A percentile compares a stretch with the other conserved stretches of the same genome.
Conservation (phyloP, 768 basidiomycete species). For the Suillus lakei region DNA sequence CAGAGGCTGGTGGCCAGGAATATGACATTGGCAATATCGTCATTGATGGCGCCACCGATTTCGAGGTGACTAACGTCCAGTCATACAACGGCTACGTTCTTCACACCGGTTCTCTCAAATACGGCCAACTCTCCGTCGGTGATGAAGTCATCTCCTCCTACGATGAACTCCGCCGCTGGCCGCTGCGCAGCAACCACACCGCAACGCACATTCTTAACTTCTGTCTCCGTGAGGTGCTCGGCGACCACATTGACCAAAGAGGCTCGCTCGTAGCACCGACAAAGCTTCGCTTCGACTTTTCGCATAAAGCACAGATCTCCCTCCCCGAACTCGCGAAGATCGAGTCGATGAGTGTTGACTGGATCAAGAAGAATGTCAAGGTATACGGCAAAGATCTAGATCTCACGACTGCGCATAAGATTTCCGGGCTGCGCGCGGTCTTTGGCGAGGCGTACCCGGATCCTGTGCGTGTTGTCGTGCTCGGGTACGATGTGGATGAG, state of each 20-base stretch:
- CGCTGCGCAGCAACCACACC: conserved; percentile 96
- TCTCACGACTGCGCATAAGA: conserved; percentile 77
- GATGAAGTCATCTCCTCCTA: conserved; percentile 89
- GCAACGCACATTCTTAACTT: conserved; percentile 98
- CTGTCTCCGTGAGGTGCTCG: conserved; percentile 88
- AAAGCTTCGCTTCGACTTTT: conserved; percentile 98
- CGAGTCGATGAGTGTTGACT: conserved; percentile 81
- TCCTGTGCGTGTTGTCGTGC: conserved; percentile 92
- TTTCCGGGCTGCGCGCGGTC: conserved; percentile 94
- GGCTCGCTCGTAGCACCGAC: conserved; percentile 96
- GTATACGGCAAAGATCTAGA: conserved; percentile 90
- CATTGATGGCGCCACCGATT: conserved; percentile 89
- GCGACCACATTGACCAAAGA: conserved; percentile 98
- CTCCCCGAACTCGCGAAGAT: conserved; percentile 79
- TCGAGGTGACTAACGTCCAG: conserved; percentile 93
- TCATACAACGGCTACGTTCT: conserved; percentile 95
- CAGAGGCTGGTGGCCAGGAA: conserved; percentile 97
- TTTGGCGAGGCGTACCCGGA: conserved; percentile 99
- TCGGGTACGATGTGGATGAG: conserved; percentile 88
- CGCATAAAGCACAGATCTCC: conserved; percentile 89
- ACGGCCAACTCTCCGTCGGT: conserved; percentile 79
- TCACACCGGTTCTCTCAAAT: conserved; percentile 89
- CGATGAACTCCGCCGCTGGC: conserved; percentile 96
- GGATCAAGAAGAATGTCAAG: conserved; percentile 88
- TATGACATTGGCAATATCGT: conserved; percentile 95